Evolutionary conservation across 805 yeast genomes (phyloP), one percentile per base, ranked within the genome.

Genomic region (Jamesozyma jinghongensis): DNA sequence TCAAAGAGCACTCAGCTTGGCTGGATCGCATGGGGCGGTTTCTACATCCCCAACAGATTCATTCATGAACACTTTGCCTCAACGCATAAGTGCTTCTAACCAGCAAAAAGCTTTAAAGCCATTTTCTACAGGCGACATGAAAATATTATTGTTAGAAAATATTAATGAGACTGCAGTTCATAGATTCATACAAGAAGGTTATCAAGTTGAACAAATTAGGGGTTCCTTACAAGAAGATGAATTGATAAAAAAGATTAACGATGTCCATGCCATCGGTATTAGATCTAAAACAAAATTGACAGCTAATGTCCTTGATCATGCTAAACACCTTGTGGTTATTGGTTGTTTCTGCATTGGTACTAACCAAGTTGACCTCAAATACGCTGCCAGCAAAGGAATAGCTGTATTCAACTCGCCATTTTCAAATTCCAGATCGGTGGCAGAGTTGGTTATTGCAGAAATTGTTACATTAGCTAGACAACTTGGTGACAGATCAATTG

Each of bases 281-380:
- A 83, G 97, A 70, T 88, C 97, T 44, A 92, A 92, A 71, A 92
- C 97, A 38, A 84, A 78, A 63, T 72, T 90, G 59, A 84, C 86
- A 34, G 81, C 76, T 51, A 77, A 77, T 38, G 77, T 90, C 20
- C 71, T 90, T 54, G 70, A 75, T 47, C 85, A 84, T 56, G 97
- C 98, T 42, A 81, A 78, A 62, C 85, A 90, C 70, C 73, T 90
- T 65, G 82, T 84, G 19, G 88, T 77, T 20, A 71, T 90, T 65
- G 98, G 98, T 40, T 90, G 98, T 70, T 92, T 92, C 81, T 92
- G 97, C 73, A 92, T 90, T 53, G 98, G 97, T 56, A 92, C 97
- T 47, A 92, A 90, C 71, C 97, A 90, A 69, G 97, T 90, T 41
- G 92, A 90, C 63, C 73, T 87, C 47, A 85, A 84, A 51, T 83